These are phyloP conservation scores for Ogataea angusta DNA, from an alignment of 805 yeast genomes.

Conservation along the genomic window DNA sequence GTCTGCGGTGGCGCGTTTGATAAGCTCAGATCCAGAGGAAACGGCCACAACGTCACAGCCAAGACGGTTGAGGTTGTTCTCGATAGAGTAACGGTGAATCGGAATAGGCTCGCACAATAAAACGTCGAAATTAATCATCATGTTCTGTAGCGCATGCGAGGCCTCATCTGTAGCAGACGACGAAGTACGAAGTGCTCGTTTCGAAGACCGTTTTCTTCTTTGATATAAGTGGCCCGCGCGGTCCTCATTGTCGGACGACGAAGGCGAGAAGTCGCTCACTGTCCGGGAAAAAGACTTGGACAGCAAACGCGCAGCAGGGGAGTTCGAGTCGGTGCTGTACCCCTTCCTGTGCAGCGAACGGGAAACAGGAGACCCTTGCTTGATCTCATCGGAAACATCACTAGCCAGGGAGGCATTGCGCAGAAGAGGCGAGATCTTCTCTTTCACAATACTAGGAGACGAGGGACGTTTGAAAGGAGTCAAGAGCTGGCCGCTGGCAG, in stretches of 20 bases:
- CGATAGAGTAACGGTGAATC: conserved; percentile 65
- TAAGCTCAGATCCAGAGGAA: conserved; percentile 75
- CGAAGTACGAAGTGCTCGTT: conserved; percentile 26
- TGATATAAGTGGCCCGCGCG: conserved; percentile 50
- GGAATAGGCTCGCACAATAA: conserved; percentile 87
- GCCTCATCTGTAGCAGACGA: conserved; percentile 26
- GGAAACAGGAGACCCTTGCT: conserved; percentile 19
- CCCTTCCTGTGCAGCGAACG: conserved; percentile 12
- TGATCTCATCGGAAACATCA: conserved; percentile 30
- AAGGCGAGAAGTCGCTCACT: conserved; percentile 40
- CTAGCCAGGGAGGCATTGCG: conserved; percentile 36
- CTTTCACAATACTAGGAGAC: conserved; percentile 31
- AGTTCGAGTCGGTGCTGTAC: conserved; percentile 8
- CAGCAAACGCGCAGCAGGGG: conserved; percentile 28
- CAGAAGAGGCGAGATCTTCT: conserved; percentile 24
- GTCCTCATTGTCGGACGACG: conserved; percentile 71
- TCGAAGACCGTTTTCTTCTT: conserved; percentile 50
- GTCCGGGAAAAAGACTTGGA: conserved; percentile 23
- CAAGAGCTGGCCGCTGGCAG: conserved; percentile 16
- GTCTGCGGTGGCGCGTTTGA: conserved; percentile 76
- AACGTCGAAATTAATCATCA: conserved; percentile 49
- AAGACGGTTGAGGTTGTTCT: conserved; percentile 56
- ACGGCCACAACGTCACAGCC: conserved; percentile 83
- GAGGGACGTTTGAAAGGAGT: conserved; percentile 30
- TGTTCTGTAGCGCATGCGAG: conserved; percentile 16